phyloP scores from a whole-genome alignment of 352 stramenopile genomes.

The Pythium phragmitis region DNA sequence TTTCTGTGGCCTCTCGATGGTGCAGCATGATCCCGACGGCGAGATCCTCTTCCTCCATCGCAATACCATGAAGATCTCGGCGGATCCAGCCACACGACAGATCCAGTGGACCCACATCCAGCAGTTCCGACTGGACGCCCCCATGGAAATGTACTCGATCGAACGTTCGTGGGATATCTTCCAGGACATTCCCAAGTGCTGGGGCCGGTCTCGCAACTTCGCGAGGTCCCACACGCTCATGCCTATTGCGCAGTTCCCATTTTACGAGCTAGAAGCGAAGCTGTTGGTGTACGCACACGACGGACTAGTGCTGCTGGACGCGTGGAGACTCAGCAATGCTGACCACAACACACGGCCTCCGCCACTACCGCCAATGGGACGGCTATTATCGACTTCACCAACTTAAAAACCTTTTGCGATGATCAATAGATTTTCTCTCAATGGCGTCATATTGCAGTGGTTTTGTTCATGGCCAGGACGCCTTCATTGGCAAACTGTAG shows the following conservation, averaged over 20 bases:
- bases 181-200: slow-evolving; percentile 1
- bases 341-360: background rate
- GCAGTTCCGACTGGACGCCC: slow-evolving; percentile 9
- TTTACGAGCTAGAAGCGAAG: background rate
- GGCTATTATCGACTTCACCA: background rate
- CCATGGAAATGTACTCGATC: background rate
- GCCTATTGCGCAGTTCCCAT: background rate
- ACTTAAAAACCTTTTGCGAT: too few relatives aligned
- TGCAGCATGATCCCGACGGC: slow-evolving; percentile 30
- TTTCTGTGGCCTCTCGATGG: slow-evolving; percentile 60
- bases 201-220: background rate
- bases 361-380: background rate
- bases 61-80: slow-evolving; percentile 22
- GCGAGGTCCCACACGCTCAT: background rate
- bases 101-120: slow-evolving; percentile 26
- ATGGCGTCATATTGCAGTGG: background rate
- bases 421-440: too few relatives aligned
- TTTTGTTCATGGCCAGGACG: background rate
- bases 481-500: background rate
- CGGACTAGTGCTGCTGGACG: background rate
- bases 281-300: background rate
- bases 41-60: slow-evolving; percentile 19
- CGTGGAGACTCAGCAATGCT: background rate
- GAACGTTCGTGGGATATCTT: slow-evolving; percentile 16
- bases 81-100: slow-evolving; percentile 18